phyloP scores from a whole-genome alignment of 169 alveolate species.

The Eimeria acervulina region DNA sequence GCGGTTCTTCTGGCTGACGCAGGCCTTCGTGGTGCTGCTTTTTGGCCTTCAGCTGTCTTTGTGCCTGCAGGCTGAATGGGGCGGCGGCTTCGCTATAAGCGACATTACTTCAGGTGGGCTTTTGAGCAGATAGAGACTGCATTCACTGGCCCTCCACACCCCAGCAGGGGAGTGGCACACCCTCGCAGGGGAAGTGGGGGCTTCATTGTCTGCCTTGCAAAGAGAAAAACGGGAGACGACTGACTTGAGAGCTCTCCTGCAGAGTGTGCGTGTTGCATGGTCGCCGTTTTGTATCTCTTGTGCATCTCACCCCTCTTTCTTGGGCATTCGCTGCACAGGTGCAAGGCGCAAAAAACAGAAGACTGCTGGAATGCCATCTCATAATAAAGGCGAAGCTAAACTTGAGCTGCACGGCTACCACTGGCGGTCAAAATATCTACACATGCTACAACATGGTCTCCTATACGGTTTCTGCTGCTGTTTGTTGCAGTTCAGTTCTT shows the following conservation, averaged over 20 bases:
- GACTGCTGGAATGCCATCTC: not conserved
- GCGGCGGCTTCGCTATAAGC: constrained; percentile 20
- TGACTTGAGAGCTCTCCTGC: not conserved
- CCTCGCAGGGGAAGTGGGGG: not conserved
- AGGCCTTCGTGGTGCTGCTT: constrained; percentile 23
- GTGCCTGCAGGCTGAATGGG: constrained; percentile 62
- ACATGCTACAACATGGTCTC: not conserved
- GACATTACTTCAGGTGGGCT: constrained; percentile 43
- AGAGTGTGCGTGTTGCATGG: not conserved
- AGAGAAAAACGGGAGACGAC: not conserved
- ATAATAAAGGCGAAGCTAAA: not conserved
- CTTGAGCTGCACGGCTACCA: not conserved
- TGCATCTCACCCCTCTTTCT: not conserved
- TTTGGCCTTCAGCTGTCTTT: constrained; percentile 11
- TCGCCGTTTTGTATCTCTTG: not conserved
- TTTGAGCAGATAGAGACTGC: not conserved
- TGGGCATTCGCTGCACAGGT: not conserved
- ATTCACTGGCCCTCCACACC: not conserved
- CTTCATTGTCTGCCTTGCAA: not conserved
- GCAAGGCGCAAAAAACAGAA: not conserved
- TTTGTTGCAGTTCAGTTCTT: constrained; percentile 53
- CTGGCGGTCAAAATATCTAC: not conserved
- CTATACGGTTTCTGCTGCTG: not conserved
- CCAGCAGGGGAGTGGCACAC: not conserved
- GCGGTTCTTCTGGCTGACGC: constrained; percentile 48